These are phyloP conservation scores for Xylaria sp. DNA, from an alignment of 2,329 filamentous ascomycete species.

Conservation along the genomic window DNA sequence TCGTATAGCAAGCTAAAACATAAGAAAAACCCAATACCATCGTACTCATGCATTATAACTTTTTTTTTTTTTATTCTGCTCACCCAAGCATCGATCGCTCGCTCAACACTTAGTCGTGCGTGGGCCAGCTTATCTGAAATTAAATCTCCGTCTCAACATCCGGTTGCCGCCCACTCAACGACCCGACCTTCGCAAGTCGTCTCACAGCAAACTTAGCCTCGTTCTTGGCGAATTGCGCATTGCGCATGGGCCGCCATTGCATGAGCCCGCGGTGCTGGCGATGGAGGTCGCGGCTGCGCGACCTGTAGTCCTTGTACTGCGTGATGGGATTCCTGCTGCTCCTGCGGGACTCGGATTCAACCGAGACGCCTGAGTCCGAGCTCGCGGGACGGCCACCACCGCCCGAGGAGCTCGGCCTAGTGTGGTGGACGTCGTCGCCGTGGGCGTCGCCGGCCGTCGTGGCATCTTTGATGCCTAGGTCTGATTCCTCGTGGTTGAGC, in stretches of 20 bases:
- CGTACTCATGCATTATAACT: slow-evolving; percentile 23
- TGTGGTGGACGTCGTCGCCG: slow-evolving; percentile 41
- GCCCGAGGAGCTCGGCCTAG: slow-evolving; percentile 37
- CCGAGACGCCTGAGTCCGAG: slow-evolving; percentile 44
- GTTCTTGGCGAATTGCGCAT: slow-evolving; percentile 86
- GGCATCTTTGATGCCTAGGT: slow-evolving; percentile 55
- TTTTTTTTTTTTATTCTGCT: not conserved
- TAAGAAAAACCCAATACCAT: slow-evolving; percentile 1
- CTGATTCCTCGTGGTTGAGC: slow-evolving; percentile 44
- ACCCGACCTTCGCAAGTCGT: slow-evolving; percentile 80
- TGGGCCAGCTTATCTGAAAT: not conserved
- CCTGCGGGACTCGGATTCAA: slow-evolving; percentile 53
- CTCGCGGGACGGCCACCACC: slow-evolving; percentile 13
- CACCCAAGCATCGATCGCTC: not conserved
- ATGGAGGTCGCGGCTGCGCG: slow-evolving; percentile 78
- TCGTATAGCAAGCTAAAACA: slow-evolving; percentile 19
- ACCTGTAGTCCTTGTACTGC: slow-evolving; percentile 71
- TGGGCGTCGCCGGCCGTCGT: slow-evolving; percentile 41
- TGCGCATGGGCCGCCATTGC: slow-evolving; percentile 94
- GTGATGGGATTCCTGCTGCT: slow-evolving; percentile 65
- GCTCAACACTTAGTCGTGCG: not conserved
- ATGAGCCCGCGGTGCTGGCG: slow-evolving; percentile 89
- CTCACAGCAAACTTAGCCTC: slow-evolving; percentile 82
- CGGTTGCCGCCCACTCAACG: slow-evolving; percentile 83
- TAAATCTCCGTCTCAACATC: slow-evolving; percentile 84